Percentiles rank a stretch among this genome's conserved stretches.
phyloP scores from a whole-genome alignment of 306 rosid species.

The Inga leiocalycina region DNA sequence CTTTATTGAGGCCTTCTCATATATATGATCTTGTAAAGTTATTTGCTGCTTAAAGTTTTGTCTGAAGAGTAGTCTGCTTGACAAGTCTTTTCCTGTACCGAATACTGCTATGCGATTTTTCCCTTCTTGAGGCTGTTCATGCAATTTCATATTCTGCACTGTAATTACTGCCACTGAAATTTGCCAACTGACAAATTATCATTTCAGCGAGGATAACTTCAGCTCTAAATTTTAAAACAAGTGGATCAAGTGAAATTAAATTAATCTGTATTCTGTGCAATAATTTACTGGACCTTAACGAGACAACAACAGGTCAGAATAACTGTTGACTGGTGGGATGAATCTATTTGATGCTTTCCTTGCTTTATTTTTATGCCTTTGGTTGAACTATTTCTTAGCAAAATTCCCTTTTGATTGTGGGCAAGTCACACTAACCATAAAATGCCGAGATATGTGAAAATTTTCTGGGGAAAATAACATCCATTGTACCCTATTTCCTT shows the following conservation, averaged over 20 bases:
- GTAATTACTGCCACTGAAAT: neutral
- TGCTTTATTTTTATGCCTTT: neutral
- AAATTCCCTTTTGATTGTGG: neutral
- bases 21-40: slow-evolving; percentile 9
- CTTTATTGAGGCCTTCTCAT: neutral
- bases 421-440: neutral
- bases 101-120: neutral
- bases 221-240: too few species aligned
- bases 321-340: too few species aligned
- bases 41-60: slow-evolving; percentile 11
- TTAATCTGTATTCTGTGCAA: neutral
- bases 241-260: neutral
- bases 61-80: slow-evolving; percentile 18
- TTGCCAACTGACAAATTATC: neutral
- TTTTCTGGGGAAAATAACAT: neutral
- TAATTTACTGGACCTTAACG: neutral
- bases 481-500: neutral
- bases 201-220: neutral
- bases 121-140: neutral
- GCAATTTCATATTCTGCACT: neutral
- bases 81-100: slow-evolving; percentile 16
- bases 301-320: too few species aligned
- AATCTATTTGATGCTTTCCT: neutral
- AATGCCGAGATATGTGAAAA: neutral
- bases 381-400: neutral